Evolutionary conservation across 192 early-diverging fungal species (phyloP), one percentile per base, ranked within the genome.

Genomic region (Backusella luteola): DNA sequence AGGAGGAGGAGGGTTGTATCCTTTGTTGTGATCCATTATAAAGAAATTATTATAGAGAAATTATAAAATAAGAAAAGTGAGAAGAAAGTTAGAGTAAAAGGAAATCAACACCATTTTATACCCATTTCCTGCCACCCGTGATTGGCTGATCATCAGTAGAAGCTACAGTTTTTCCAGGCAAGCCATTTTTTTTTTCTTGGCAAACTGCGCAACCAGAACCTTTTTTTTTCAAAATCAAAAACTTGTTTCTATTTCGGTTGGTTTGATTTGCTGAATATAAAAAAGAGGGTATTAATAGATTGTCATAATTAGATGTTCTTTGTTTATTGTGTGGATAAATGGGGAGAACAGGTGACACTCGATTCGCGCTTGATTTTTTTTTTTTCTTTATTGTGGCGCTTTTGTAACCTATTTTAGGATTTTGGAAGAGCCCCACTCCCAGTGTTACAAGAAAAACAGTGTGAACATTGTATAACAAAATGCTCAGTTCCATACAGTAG

Each of bases 1-100:
- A 12, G 56, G 56, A 63, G 70, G 70, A 41, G 41, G 39, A 32
- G 35, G 44, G 29, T 44, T 44, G 23, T 49, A 49, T 44, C 70
- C 70, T 71, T 71, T 71, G 26, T 63, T 63, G 56, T 71, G 70
- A 49, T 71, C 44, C 70, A 71, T 71, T 46, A 11, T 70, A 11
- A 44, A 15, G 32, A 32, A 46, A 17, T 26, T 63, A 63, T 0
- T 23, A 29, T 23, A 63, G 56, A 63, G 32, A 32, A 32, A 63
- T 14, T 29, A 29, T 9, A 32, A 46, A 44, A 71, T 32, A 44
- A 49, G 26, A 71, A 71, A 63, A 34, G 6, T 23, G 44, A 44
- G 69, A 71, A 44, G 42, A 34, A 23, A 71, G 14, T 21, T 6
- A 71, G 23, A 71, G 26, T 63, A 63, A 63, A 49, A 63, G 56